Percentiles rank a stretch among this genome's conserved stretches.
Conservation (phyloP, 2,329 filamentous ascomycete genomes). For the Paraconiothyrium brasiliense region DNA sequence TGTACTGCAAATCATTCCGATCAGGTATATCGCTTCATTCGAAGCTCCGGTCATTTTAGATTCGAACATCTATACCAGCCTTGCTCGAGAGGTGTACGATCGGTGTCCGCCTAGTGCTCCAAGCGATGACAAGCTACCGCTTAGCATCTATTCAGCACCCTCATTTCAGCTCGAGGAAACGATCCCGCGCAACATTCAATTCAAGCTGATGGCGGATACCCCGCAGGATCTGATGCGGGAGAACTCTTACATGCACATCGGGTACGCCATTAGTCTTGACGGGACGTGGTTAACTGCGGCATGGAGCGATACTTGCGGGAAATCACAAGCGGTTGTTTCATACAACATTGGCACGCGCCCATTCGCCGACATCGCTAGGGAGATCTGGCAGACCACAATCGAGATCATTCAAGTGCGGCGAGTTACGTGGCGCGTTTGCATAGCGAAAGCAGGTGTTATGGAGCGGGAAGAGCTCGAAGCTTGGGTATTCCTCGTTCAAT, state of each 20-base stretch:
- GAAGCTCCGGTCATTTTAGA: conserved; percentile 70
- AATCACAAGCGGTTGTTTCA: conserved; percentile 75
- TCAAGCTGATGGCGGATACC: conserved; percentile 73
- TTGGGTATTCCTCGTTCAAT: conserved; percentile 48
- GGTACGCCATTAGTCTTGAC: conserved; percentile 79
- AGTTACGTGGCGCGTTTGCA: conserved; percentile 79
- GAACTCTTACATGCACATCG: conserved; percentile 81
- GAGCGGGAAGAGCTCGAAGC: conserved; percentile 69
- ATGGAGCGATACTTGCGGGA: conserved; percentile 82
- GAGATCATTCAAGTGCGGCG: conserved; percentile 75
- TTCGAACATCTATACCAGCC: conserved; percentile 65
- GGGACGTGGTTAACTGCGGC: conserved; percentile 80
- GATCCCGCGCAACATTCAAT: conserved; percentile 76
- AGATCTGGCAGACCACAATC: conserved; percentile 81
- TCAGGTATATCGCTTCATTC: conserved; percentile 71
- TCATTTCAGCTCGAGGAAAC: conserved; percentile 77
- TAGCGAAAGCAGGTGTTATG: conserved; percentile 76
- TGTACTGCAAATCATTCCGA: conserved; percentile 79
- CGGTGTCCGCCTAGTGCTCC: conserved; percentile 66
- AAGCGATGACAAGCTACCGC: conserved; percentile 53
- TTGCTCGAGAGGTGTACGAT: conserved; percentile 81
- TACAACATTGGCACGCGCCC: conserved; percentile 73
- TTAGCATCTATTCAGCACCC: conserved; percentile 67
- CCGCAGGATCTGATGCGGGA: conserved; percentile 79
- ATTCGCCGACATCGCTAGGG: conserved; percentile 73